A percentile compares a stretch with the other conserved stretches of the same genome.
phyloP scores from a whole-genome alignment of 345 rosid genomes.

The Gynandropsis gynandra region DNA sequence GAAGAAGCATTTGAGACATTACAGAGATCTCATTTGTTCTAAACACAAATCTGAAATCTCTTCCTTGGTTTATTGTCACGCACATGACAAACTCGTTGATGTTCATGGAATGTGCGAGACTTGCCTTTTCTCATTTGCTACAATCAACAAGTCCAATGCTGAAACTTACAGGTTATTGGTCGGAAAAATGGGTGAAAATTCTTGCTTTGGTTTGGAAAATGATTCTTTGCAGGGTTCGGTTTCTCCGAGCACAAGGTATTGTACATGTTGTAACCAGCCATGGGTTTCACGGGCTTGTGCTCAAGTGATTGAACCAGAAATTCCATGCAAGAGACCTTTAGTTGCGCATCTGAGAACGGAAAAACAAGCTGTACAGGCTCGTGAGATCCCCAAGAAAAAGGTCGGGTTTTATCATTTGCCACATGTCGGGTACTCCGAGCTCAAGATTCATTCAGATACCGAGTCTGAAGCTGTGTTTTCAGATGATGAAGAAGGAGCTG shows the following conservation, averaged over 20 bases:
- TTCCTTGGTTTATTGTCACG: slow-evolving; percentile 68
- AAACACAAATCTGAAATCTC: slow-evolving; percentile 82
- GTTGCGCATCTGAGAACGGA: slow-evolving; percentile 20
- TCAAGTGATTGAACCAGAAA: slow-evolving; percentile 31
- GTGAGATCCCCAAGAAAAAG: slow-evolving; percentile 26
- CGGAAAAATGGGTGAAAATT: slow-evolving; percentile 61
- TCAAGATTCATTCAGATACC: slow-evolving; percentile 55
- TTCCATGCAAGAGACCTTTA: slow-evolving; percentile 23
- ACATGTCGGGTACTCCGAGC: slow-evolving; percentile 62
- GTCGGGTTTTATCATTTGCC: slow-evolving; percentile 36
- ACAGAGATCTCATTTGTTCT: slow-evolving; percentile 69
- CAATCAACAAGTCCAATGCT: slow-evolving; percentile 60
- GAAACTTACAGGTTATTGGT: slow-evolving; percentile 82
- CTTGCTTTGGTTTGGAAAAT: slow-evolving; percentile 27
- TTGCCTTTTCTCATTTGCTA: slow-evolving; percentile 77
- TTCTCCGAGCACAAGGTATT: slow-evolving; percentile 25
- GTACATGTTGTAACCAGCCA: slow-evolving; percentile 66
- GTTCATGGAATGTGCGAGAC: slow-evolving; percentile 73
- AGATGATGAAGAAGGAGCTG: slow-evolving; percentile 29
- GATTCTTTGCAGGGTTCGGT: slow-evolving; percentile 17
- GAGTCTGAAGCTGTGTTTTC: slow-evolving; percentile 28
- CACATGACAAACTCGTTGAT: slow-evolving; percentile 70
- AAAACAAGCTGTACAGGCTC: slow-evolving; percentile 15
- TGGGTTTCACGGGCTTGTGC: slow-evolving; percentile 35
- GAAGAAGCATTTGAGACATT: slow-evolving; percentile 31